Base-by-base conservation (phyloP, 2,329 filamentous ascomycete species). In the Aspergillus versicolor region DNA sequence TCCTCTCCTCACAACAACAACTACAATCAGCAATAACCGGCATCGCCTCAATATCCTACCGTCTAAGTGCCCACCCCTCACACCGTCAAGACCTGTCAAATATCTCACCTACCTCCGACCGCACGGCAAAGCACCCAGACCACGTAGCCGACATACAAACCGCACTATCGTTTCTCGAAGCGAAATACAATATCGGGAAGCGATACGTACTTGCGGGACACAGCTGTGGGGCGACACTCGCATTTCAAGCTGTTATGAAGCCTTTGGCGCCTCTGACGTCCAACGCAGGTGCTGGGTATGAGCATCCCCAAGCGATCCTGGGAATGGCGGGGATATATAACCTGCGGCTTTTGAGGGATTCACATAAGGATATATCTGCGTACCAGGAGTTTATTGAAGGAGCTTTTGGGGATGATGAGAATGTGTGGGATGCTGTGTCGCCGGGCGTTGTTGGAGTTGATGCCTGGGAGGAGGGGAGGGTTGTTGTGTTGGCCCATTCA, bases 251-350 rank as follows among this genome's bases (percentile, higher is more conserved):
- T 5, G 74, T 77, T 5, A 77, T 80, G 73, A 63, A 67, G 46
- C 59, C 24, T 50, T 70, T 40, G 3, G 15, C 30, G 2, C 17
- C 6, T 49, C 61, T 21, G 52, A 3, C 7, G 4, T 12, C 17
- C 8, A 50, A 5, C 54, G 12, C 12, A 1, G 30, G 13, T 12
- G 15, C 15, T 27, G 15, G 34, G 17, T 15, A 38, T n/a, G n/a
- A 63, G 7, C 64, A 68, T 22, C 77, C 77, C 0, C 54, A 63
- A 24, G 75, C 73, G 2, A 73, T 79, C 13, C 65, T 76, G 2
- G 76, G 77, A 7, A 70, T 78, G 24, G 74, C 71, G 17, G 78
- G 78, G 4, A 79, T 80, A 12, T 80, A 80, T 58, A 74, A 79
- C 61, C 61, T 79, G 37, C 64, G 66, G 8, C 59, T 64, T 3